Evolutionary conservation across 2,329 filamentous ascomycete genomes (phyloP).

Genomic region (Thelonectria rubi): DNA sequence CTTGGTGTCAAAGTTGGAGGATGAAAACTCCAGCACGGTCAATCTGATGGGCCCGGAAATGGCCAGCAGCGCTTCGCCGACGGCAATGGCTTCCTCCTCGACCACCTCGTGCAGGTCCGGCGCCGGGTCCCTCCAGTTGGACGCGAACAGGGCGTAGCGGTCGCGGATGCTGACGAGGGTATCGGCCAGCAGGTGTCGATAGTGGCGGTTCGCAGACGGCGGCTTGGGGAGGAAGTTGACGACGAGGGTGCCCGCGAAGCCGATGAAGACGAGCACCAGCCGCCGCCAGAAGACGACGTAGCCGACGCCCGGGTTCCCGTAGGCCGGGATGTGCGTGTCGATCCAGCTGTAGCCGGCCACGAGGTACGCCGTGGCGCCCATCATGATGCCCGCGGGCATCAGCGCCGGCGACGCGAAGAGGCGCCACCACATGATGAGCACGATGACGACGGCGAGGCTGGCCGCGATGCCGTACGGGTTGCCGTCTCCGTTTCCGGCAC

Average conservation of each 20-base stretch:
- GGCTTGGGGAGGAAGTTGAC: slow-evolving; percentile 24
- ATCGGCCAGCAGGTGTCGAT: slow-evolving; percentile 19
- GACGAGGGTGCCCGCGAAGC: slow-evolving; percentile 15
- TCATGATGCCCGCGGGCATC: slow-evolving; percentile 32
- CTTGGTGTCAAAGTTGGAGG: slow-evolving; percentile 19
- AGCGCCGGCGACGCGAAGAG: slow-evolving; percentile 31
- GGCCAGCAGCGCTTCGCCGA: slow-evolving; percentile 15
- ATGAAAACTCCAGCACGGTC: slow-evolving; percentile 20
- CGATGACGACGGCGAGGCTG: slow-evolving; percentile 29
- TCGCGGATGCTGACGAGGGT: slow-evolving; percentile 19
- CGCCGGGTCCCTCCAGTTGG: slow-evolving; percentile 19
- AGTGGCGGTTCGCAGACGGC: slow-evolving; percentile 22
- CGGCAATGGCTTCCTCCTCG: slow-evolving; percentile 15
- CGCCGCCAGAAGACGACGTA: slow-evolving; percentile 25
- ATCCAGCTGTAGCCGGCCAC: slow-evolving; percentile 35
- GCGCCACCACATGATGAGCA: slow-evolving; percentile 36
- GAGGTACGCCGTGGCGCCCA: slow-evolving; percentile 34
- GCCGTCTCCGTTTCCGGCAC: slow-evolving; percentile 19
- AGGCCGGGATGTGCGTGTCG: slow-evolving; percentile 29
- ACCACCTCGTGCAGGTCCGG: slow-evolving; percentile 14
- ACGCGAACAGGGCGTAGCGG: slow-evolving; percentile 20
- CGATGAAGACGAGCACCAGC: slow-evolving; percentile 19
- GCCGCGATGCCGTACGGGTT: slow-evolving; percentile 31
- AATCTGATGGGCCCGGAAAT: slow-evolving; percentile 21
- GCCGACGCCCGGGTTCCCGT: slow-evolving; percentile 27